These are phyloP conservation scores for Helicocarpus griseus DNA, from an alignment of 2,329 filamentous ascomycete genomes.

Conservation along the genomic window DNA sequence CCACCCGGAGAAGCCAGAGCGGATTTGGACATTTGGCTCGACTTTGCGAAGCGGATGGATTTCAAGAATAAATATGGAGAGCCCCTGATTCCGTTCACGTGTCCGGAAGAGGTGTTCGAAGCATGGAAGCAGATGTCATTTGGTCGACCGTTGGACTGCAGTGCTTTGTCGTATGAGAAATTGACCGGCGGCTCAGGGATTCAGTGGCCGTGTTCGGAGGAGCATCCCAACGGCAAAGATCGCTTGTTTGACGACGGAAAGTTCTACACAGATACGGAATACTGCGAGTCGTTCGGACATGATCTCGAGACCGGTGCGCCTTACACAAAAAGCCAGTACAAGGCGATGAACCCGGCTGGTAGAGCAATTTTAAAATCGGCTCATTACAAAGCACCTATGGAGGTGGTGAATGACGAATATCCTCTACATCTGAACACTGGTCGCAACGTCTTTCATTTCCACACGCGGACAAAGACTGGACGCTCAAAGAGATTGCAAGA, in stretches of 20 bases:
- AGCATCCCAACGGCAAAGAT: slow-evolving; percentile 25
- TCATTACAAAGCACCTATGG: slow-evolving; percentile 22
- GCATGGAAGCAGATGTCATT: slow-evolving; percentile 27
- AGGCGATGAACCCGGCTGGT: slow-evolving; percentile 23
- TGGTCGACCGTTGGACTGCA: slow-evolving; percentile 29
- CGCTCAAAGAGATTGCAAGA: slow-evolving; percentile 22
- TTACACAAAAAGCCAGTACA: slow-evolving; percentile 21
- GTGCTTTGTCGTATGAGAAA: slow-evolving; percentile 24
- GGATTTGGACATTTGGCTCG: slow-evolving; percentile 29
- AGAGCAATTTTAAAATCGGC: slow-evolving; percentile 28
- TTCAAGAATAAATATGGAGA: slow-evolving; percentile 27
- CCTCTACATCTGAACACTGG: slow-evolving; percentile 26
- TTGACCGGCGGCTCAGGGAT: slow-evolving; percentile 28
- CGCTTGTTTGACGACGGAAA: slow-evolving; percentile 23
- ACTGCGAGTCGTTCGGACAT: slow-evolving; percentile 30
- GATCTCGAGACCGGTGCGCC: slow-evolving; percentile 30
- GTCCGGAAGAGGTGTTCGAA: slow-evolving; percentile 26
- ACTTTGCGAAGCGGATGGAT: slow-evolving; percentile 25
- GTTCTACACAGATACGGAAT: slow-evolving; percentile 28
- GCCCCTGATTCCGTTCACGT: slow-evolving; percentile 21
- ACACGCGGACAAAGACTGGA: slow-evolving; percentile 31
- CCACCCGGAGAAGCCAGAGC: slow-evolving; percentile 28
- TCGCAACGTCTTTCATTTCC: slow-evolving; percentile 27
- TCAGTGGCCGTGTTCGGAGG: slow-evolving; percentile 29
- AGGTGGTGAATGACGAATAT: slow-evolving; percentile 23